phyloP scores from a whole-genome alignment of 108 stramenopile species.

The Pseudonitzschia delicatissima region DNA sequence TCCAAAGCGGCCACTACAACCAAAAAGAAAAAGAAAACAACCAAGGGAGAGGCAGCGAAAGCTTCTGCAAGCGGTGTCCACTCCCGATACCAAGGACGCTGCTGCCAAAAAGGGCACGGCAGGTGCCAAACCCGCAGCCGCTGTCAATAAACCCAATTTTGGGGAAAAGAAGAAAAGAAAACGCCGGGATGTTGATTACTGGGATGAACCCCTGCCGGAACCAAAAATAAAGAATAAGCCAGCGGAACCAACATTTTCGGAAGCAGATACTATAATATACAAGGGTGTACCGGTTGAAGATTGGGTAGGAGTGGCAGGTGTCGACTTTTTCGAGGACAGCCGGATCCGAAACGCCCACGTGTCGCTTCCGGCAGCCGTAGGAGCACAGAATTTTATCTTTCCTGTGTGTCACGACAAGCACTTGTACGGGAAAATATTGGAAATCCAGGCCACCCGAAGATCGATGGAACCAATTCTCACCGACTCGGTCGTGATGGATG shows the following conservation, averaged over 20 bases:
- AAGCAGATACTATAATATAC: slow-evolving; percentile 13
- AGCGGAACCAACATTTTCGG: background rate
- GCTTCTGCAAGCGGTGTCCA: background rate
- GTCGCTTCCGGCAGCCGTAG: slow-evolving; percentile 49
- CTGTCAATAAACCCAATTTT: slow-evolving; percentile 10
- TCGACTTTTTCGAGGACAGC: slow-evolving; percentile 58
- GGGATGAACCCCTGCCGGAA: slow-evolving; percentile 72
- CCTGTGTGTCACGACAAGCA: slow-evolving; percentile 81
- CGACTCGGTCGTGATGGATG: slow-evolving; percentile 47
- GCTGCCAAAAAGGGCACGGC: background rate
- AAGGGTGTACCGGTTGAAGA: slow-evolving; percentile 29
- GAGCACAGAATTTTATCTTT: slow-evolving; percentile 74
- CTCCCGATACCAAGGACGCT: slow-evolving; percentile 2
- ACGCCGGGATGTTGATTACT: slow-evolving; percentile 49
- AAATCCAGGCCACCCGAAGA: slow-evolving; percentile 61
- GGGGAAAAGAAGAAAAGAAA: slow-evolving; percentile 22
- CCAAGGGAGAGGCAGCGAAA: background rate
- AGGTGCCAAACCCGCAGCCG: background rate
- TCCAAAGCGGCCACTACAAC: slow-evolving; percentile 1
- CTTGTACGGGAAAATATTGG: slow-evolving; percentile 64
- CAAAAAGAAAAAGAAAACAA: slow-evolving; percentile 12
- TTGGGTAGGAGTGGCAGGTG: slow-evolving; percentile 59
- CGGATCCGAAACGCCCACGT: slow-evolving; percentile 59
- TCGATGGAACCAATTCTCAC: slow-evolving; percentile 49
- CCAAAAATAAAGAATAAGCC: slow-evolving; percentile 48